phyloP scores from a whole-genome alignment of 2,329 filamentous ascomycete genomes.

The Xylariaceae sp. region DNA sequence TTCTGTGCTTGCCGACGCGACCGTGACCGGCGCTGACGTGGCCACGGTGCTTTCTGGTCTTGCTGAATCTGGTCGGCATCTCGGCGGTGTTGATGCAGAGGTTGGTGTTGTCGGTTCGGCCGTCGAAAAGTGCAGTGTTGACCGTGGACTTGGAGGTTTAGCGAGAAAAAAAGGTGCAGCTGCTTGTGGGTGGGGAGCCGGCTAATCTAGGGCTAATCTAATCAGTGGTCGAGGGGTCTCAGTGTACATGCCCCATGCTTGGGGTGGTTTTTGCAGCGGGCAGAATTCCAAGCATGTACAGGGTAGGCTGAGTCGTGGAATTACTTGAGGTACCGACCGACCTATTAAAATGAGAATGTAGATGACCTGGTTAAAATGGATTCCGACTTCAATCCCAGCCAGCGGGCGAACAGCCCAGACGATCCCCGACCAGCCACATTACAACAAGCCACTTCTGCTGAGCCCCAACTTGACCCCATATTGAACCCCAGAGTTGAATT shows the following conservation, averaged over 20 bases:
- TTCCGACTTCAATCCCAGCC: no score
- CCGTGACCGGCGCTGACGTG: constrained; percentile 98
- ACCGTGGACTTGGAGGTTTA: constrained; percentile 14
- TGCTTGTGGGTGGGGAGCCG: constrained; percentile 13
- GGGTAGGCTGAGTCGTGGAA: not conserved
- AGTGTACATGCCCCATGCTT: not conserved
- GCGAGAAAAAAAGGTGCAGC: constrained; percentile 18
- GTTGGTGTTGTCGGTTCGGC: constrained; percentile 12
- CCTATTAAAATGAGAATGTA: no score
- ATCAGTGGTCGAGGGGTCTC: not conserved
- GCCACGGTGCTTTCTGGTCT: constrained; percentile 60
- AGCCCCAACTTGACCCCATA: no score
- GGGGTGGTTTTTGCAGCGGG: no score
- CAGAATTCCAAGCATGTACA: not conserved
- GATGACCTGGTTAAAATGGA: no score
- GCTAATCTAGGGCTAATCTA: constrained; percentile 22
- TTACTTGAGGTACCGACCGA: no score
- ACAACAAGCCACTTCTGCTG: no score
- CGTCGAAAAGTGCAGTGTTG: constrained; percentile 9
- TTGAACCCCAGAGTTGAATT: no score
- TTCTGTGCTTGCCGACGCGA: constrained; percentile 98
- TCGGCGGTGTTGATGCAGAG: constrained; percentile 14
- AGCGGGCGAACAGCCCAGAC: no score
- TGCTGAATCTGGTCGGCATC: constrained; percentile 22
- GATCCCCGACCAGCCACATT: no score